Percentiles rank a stretch among this genome's conserved stretches.
Evolutionary conservation across 805 yeast genomes (phyloP).

Genomic region (Zygosaccharomyces lentus): DNA sequence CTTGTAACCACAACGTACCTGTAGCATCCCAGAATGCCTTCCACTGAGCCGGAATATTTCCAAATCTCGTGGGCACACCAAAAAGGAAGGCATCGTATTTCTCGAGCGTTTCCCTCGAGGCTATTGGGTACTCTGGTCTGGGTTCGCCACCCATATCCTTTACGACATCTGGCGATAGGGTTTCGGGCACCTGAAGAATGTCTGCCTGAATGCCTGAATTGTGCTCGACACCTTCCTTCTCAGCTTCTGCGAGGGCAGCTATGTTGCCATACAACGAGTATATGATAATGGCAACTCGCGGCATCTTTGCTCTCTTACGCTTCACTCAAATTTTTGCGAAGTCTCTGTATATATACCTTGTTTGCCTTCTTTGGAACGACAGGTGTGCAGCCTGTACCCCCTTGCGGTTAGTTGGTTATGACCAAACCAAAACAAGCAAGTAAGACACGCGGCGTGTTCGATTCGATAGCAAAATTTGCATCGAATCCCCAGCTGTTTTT

Average conservation of each 20-base stretch:
- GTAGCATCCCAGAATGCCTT: constrained; percentile 72
- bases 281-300: constrained; percentile 66
- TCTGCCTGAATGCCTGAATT: constrained; percentile 68
- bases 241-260: constrained; percentile 61
- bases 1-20: constrained; percentile 75
- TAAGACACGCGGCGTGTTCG: background rate
- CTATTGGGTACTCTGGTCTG: constrained; percentile 60
- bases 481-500: background rate
- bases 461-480: background rate
- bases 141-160: constrained; percentile 56
- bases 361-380: background rate
- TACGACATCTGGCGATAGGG: constrained; percentile 60
- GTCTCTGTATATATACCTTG: background rate
- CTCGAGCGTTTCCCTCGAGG: constrained; percentile 55
- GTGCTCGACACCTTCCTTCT: constrained; percentile 61
- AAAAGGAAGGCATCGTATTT: constrained; percentile 77
- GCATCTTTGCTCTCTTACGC: constrained; percentile 8
- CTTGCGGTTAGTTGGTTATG: background rate
- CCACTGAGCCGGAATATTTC: constrained; percentile 75
- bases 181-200: constrained; percentile 77
- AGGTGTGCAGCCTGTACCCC: background rate
- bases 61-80: constrained; percentile 85
- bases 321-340: background rate
- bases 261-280: constrained; percentile 82
- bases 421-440: background rate